Percentiles rank a stretch among this genome's conserved stretches.
phyloP scores from a whole-genome alignment of 768 basidiomycete species.

The Serendipita sp. region DNA sequence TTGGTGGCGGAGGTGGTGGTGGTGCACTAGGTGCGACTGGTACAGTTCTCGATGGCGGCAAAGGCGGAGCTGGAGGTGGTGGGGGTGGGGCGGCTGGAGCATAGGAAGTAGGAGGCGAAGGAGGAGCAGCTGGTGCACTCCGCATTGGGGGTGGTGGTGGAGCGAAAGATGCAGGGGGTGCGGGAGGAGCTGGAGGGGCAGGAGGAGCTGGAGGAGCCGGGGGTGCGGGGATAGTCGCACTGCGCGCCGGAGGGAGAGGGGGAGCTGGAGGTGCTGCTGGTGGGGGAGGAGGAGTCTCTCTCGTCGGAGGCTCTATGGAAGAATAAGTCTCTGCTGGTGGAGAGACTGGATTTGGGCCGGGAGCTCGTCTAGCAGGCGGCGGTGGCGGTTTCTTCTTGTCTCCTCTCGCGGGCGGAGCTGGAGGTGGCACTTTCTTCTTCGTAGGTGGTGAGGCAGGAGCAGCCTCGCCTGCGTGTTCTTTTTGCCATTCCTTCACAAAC shows the following conservation, averaged over 20 bases:
- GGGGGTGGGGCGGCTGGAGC: slow-evolving; percentile 7
- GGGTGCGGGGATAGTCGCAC: slow-evolving; percentile 18
- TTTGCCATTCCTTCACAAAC: slow-evolving; percentile 43
- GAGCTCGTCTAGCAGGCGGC: slow-evolving; percentile 19
- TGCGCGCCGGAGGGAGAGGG: slow-evolving; percentile 18
- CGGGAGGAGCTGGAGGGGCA: slow-evolving; percentile 9
- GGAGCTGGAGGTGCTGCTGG: slow-evolving; percentile 25
- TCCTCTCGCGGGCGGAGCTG: slow-evolving; percentile 25
- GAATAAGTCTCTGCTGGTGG: slow-evolving; percentile 36
- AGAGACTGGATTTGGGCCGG: slow-evolving; percentile 18
- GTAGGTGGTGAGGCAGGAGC: slow-evolving; percentile 14
- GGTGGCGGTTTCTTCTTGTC: slow-evolving; percentile 23
- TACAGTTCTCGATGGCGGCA: slow-evolving; percentile 12
- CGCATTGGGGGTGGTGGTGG: background rate
- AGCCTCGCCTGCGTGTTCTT: slow-evolving; percentile 9
- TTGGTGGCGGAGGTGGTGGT: slow-evolving; percentile 6
- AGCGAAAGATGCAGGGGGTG: background rate
- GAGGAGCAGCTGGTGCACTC: background rate
- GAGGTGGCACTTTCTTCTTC: slow-evolving; percentile 21
- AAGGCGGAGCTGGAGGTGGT: slow-evolving; percentile 19
- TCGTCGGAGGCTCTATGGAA: slow-evolving; percentile 10
- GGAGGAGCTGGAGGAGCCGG: slow-evolving; percentile 16
- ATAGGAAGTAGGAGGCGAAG: background rate
- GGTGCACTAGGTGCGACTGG: slow-evolving; percentile 5
- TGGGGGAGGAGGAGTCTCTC: slow-evolving; percentile 34